A percentile compares a stretch with the other conserved stretches of the same genome.
These are phyloP conservation scores for Globisporangium echinulatum DNA, from an alignment of 352 stramenopile species.

Conservation along the genomic window DNA sequence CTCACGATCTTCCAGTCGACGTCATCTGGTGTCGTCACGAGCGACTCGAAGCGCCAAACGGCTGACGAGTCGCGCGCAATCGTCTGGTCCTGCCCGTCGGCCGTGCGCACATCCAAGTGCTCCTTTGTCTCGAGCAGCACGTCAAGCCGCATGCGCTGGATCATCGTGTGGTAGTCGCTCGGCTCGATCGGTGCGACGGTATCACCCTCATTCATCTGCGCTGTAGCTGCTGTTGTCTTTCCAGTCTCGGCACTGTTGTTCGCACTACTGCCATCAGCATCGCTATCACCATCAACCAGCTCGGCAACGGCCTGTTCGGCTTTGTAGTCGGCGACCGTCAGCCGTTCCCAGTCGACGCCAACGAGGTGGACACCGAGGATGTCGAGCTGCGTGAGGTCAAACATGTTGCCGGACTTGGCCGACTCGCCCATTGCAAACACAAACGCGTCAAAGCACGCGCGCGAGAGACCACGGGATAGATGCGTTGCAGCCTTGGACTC, in stretches of 20 bases:
- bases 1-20: conserved; percentile 58
- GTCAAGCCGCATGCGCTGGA: conserved; percentile 36
- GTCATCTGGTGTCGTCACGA: conserved; percentile 43
- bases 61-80: conserved; percentile 24
- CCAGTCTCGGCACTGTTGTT: conserved; percentile 10
- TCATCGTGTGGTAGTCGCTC: conserved; percentile 23
- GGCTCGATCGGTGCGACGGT: conserved; percentile 5
- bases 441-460: conserved; percentile 44
- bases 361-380: conserved; percentile 42
- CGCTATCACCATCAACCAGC: too few relatives aligned
- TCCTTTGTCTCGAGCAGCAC: conserved; percentile 32
- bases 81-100: conserved; percentile 21
- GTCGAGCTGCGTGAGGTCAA: conserved; percentile 43
- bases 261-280: background rate
- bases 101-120: conserved; percentile 28
- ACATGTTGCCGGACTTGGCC: conserved; percentile 34
- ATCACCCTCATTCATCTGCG: background rate
- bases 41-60: conserved; percentile 50
- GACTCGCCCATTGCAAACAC: conserved; percentile 49
- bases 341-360: conserved; percentile 36
- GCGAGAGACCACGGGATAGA: conserved; percentile 22
- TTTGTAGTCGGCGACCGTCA: conserved; percentile 38
- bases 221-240: too few relatives aligned
- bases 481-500: conserved; percentile 21
- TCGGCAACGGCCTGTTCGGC: conserved; percentile 24